phyloP scores from a whole-genome alignment of 2,329 filamentous ascomycete genomes.

The Aspergillus sp. region DNA sequence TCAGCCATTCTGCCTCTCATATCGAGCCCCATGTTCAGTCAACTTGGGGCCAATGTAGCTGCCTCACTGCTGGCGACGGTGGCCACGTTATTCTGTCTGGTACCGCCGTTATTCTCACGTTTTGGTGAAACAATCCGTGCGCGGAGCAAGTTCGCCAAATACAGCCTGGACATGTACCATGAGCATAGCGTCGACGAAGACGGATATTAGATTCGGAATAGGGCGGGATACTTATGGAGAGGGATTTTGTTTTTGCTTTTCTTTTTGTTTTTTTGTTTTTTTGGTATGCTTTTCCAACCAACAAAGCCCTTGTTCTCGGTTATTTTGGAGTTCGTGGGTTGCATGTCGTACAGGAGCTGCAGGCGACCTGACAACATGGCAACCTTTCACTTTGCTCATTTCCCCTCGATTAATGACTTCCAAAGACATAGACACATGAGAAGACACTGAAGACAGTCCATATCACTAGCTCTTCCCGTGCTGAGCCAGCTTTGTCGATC shows the following conservation, averaged over 20 bases:
- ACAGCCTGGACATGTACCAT: constrained; percentile 28
- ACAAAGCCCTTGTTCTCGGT: neutral
- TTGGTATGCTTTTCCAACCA: neutral
- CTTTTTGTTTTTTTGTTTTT: neutral
- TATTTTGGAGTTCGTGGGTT: neutral
- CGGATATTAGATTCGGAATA: constrained; percentile 18
- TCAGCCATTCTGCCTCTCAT: constrained; percentile 43
- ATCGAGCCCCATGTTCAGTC: constrained; percentile 38
- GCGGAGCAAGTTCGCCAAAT: constrained; percentile 35
- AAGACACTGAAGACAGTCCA: neutral
- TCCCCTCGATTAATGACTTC: neutral
- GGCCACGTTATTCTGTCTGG: constrained; percentile 40
- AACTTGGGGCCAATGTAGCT: constrained; percentile 38
- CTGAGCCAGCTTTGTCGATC: neutral
- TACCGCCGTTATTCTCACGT: constrained; percentile 33
- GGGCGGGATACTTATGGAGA: neutral
- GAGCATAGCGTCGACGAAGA: constrained; percentile 27
- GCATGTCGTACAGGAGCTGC: constrained; percentile 2
- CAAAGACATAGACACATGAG: constrained; percentile 3
- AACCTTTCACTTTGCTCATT: neutral
- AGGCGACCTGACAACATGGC: constrained; percentile 10
- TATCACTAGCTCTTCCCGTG: neutral
- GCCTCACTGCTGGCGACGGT: constrained; percentile 39
- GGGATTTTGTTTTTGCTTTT: neutral
- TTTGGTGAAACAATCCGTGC: constrained; percentile 34